These are phyloP conservation scores for Phialophora expanda DNA, from an alignment of 2,329 filamentous ascomycete species.

Conservation along the genomic window DNA sequence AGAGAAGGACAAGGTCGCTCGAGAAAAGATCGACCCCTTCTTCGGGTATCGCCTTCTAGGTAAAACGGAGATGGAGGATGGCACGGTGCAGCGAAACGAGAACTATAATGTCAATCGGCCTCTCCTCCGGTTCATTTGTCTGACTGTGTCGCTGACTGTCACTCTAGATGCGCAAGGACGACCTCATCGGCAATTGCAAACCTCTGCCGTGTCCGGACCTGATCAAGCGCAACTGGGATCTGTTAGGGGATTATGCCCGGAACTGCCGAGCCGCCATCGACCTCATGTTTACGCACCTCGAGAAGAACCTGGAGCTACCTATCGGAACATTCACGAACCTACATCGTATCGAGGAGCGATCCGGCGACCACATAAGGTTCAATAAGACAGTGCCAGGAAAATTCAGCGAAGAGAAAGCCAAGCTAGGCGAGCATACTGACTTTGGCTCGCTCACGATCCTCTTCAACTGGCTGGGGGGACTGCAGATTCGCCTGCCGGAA, in stretches of 20 bases:
- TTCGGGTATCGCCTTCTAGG: conserved; percentile 16
- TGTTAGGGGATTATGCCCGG: conserved; percentile 12
- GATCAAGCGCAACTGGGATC: conserved; percentile 14
- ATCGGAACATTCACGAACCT: conserved; percentile 13
- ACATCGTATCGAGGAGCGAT: conserved; percentile 15
- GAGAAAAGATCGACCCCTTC: conserved; percentile 21
- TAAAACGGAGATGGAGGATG: conserved; percentile 7
- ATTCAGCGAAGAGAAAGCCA: conserved; percentile 13
- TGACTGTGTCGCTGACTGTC: background rate
- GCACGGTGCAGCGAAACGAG: conserved; percentile 9
- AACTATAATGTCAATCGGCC: conserved; percentile 15
- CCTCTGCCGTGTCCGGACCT: conserved; percentile 19
- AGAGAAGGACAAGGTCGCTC: conserved; percentile 1
- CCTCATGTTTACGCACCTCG: conserved; percentile 16
- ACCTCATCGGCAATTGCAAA: conserved; percentile 17
- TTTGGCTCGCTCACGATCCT: conserved; percentile 55
- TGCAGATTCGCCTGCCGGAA: conserved; percentile 16
- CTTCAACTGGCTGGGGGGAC: conserved; percentile 38
- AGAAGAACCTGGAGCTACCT: conserved; percentile 13
- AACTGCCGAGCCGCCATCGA: conserved; percentile 21
- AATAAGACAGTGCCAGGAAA: conserved; percentile 11
- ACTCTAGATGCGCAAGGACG: conserved; percentile 19
- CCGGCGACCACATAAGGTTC: conserved; percentile 14
- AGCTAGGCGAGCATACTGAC: conserved; percentile 45
- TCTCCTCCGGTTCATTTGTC: background rate